Evolutionary conservation across 345 rosid genomes (phyloP).

Genomic region (Rhizophora mangle): DNA sequence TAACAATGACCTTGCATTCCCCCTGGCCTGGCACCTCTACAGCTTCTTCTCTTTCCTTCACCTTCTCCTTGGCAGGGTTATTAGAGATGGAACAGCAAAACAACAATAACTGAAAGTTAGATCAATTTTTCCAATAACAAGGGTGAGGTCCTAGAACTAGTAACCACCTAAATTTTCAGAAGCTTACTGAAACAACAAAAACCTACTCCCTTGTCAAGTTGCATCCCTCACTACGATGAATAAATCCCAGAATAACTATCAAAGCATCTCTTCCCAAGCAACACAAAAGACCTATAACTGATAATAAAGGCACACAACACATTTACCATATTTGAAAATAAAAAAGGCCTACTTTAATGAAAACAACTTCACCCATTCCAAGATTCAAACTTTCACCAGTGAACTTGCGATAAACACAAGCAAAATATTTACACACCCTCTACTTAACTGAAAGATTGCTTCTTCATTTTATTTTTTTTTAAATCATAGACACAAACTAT

Average conservation of each 20-base stretch:
- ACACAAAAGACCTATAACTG: too few species aligned
- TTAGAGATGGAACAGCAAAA: slow-evolving; percentile 7
- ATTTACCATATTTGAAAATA: too few species aligned
- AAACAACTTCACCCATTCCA: neutral
- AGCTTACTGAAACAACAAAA: neutral
- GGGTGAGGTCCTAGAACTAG: neutral
- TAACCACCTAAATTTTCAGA: neutral
- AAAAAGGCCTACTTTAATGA: too few species aligned
- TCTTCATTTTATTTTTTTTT: neutral
- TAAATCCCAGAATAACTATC: neutral
- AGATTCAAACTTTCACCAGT: neutral
- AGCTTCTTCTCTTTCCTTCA: slow-evolving; percentile 59
- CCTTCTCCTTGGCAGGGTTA: slow-evolving; percentile 62
- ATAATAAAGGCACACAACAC: too few species aligned
- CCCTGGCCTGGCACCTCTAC: slow-evolving; percentile 49
- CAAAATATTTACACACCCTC: neutral
- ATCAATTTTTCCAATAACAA: neutral
- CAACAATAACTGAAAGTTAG: slow-evolving; percentile 5
- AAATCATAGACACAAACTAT: too few species aligned
- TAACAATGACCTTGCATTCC: slow-evolving; percentile 78
- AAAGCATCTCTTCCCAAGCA: too few species aligned
- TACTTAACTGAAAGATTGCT: neutral
- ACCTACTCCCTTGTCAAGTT: neutral
- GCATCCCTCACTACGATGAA: neutral
- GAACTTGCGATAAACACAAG: neutral